phyloP scores from a whole-genome alignment of 495 filamentous ascomycete genomes.

The Cercophora scortea region DNA sequence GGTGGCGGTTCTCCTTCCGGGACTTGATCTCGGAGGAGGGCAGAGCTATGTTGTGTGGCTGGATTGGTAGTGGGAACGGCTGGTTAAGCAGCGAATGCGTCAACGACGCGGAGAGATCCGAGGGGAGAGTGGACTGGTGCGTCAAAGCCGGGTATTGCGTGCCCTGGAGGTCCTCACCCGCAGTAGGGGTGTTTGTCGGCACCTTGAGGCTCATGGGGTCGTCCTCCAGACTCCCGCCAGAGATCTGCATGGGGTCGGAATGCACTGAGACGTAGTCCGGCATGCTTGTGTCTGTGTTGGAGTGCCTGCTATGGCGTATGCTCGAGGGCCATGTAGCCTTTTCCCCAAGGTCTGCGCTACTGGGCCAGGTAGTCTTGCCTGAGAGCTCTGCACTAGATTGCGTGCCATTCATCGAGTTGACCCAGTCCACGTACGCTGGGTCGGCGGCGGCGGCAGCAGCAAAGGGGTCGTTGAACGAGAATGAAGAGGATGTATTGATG shows the following conservation, averaged over 20 bases:
- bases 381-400: slow-evolving; percentile 14
- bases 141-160: background rate
- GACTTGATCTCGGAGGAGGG: slow-evolving; percentile 29
- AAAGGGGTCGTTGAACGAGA: slow-evolving; percentile 26
- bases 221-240: slow-evolving; percentile 24
- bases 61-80: slow-evolving; percentile 27
- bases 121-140: slow-evolving; percentile 10
- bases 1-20: slow-evolving; percentile 29
- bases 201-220: slow-evolving; percentile 24
- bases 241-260: slow-evolving; percentile 22
- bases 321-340: slow-evolving; percentile 9
- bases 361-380: slow-evolving; percentile 9
- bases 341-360: slow-evolving; percentile 9
- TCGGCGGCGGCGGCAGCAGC: slow-evolving; percentile 19
- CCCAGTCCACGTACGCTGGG: slow-evolving; percentile 28
- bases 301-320: slow-evolving; percentile 18
- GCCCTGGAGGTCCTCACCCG: slow-evolving; percentile 9
- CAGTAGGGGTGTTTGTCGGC: slow-evolving; percentile 33
- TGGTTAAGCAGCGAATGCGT: slow-evolving; percentile 38
- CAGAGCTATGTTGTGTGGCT: slow-evolving; percentile 15
- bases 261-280: slow-evolving; percentile 26
- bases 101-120: slow-evolving; percentile 30
- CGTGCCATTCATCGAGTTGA: slow-evolving; percentile 15
- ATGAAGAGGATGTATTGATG: slow-evolving; percentile 8
- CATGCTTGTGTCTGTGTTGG: slow-evolving; percentile 32